Evolutionary conservation across 306 rosid species (phyloP).

Genomic region (Quercus suber): DNA sequence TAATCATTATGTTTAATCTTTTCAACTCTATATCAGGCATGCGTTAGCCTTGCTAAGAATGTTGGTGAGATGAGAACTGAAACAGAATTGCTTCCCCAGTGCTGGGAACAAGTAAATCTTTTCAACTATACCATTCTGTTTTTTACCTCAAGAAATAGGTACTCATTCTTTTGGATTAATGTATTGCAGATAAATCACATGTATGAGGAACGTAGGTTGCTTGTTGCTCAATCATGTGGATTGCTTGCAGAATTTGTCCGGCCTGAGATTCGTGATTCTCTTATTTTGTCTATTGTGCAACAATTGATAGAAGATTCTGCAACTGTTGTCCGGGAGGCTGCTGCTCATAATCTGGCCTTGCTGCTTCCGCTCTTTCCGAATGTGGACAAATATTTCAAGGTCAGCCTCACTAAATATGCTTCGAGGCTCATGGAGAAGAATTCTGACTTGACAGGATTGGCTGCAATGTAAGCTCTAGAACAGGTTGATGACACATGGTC

Average conservation of each 20-base stretch:
- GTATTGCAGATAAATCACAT: slow-evolving; percentile 76
- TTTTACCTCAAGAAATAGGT: slow-evolving; percentile 19
- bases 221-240: slow-evolving; percentile 98
- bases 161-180: slow-evolving; percentile 26
- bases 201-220: slow-evolving; percentile 97
- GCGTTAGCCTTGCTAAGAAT: slow-evolving; percentile 87
- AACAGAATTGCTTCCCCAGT: slow-evolving; percentile 96
- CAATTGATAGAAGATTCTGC: slow-evolving; percentile 93
- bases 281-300: slow-evolving; percentile 88
- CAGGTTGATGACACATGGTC: slow-evolving; percentile 79
- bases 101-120: slow-evolving; percentile 90
- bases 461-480: slow-evolving; percentile 98
- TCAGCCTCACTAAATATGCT: slow-evolving; percentile 99
- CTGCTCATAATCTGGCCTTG: slow-evolving; percentile 90
- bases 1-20: slow-evolving; percentile 18
- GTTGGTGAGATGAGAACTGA: slow-evolving; percentile 99
- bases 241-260: slow-evolving; percentile 94
- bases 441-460: slow-evolving; percentile 98
- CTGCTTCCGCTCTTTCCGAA: slow-evolving; percentile 93
- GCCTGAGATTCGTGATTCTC: slow-evolving; percentile 96
- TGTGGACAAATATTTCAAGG: slow-evolving; percentile 99
- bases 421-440: slow-evolving; percentile 99
- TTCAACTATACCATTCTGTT: background rate
- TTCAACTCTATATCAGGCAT: slow-evolving; percentile 62
- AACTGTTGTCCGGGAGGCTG: slow-evolving; percentile 93